Percentiles rank a stretch among this genome's conserved stretches.
Conservation (phyloP, 192 early-diverging fungal species). For the Coemansia sp. region DNA sequence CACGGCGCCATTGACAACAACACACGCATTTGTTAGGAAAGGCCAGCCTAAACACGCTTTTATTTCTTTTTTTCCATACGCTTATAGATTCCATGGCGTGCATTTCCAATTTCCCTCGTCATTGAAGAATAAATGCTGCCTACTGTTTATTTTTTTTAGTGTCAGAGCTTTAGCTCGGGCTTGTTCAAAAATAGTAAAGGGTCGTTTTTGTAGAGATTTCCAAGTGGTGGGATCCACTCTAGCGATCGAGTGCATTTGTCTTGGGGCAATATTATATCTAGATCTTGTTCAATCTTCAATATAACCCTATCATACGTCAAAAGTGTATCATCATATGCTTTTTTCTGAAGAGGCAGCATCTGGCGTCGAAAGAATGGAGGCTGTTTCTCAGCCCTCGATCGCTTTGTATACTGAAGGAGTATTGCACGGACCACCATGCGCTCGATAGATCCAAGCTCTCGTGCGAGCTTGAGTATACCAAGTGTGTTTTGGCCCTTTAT, state of each 20-base stretch:
- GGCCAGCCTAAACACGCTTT: too few relatives aligned
- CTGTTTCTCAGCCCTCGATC: slow-evolving; percentile 16
- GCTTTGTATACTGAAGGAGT: slow-evolving; percentile 17
- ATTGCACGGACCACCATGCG: slow-evolving; percentile 25
- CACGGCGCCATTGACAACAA: background rate
- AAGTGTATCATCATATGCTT: slow-evolving; percentile 14
- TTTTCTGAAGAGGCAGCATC: slow-evolving; percentile 17
- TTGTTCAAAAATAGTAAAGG: background rate
- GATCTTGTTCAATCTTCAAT: slow-evolving; percentile 31
- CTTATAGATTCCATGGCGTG: background rate
- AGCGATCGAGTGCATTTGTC: slow-evolving; percentile 24
- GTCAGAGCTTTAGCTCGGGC: background rate
- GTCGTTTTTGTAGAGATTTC: slow-evolving; percentile 21
- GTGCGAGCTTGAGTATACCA: slow-evolving; percentile 51
- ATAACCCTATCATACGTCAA: slow-evolving; percentile 25
- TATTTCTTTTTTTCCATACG: background rate
- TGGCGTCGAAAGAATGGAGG: slow-evolving; percentile 20
- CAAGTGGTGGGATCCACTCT: slow-evolving; percentile 43
- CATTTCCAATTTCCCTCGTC: too few relatives aligned
- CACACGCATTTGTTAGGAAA: too few relatives aligned
- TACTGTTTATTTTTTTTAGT: background rate
- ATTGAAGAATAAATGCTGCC: too few relatives aligned
- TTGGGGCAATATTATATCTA: slow-evolving; percentile 37
- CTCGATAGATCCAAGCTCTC: slow-evolving; percentile 47
- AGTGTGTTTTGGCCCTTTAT: slow-evolving; percentile 43